Evolutionary conservation across 352 stramenopile genomes (phyloP), one percentile per base, ranked within the genome.

Genomic region (Pythium insidiosum): DNA sequence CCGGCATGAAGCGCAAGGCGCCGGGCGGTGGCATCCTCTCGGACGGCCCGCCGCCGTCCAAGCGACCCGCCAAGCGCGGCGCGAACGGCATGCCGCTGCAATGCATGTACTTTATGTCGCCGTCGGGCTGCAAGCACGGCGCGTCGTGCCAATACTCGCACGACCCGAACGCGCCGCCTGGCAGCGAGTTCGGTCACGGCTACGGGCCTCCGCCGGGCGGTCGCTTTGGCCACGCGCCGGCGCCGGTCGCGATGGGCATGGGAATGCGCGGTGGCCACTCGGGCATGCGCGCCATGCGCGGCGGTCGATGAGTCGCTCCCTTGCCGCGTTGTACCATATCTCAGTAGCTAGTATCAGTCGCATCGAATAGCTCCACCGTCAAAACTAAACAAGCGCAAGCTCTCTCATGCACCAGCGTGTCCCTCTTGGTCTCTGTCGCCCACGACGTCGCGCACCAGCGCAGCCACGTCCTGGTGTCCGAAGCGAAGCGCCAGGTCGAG

Each of bases 21-120:
- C 69, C 65, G 11, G 40, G 42, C 6, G 62, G 63, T 19, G 61
- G 66, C 13, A 44, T 61, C 16, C 56, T 86, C 26, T 38, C 58
- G 3, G 73, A 80, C 35, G 38, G 38, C 20, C 44, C 61, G 24
- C 61, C 68, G 26, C 56, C 68, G 29, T 39, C 60, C 20, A 86
- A 84, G 54, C 72, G 68, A 25, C 47, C 53, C 5, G 56, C 55
- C 45, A 76, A 76, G 46, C 73, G 72, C 45, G 75, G 58, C 30
- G 49, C 68, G 35, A 56, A 47, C 38, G 65, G 43, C 15, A 42
- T 15, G 15, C 43, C 48, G 33, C 39, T 72, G 29, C 70, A 73
- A 6, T 92, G 79, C 57, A 80, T 82, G 38, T 89, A 83, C 58
- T 89, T 87, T 65, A 46, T 48, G 34, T 73, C 62, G 16, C 68